Conservation (phyloP, 2,329 filamentous ascomycete genomes). For the Talaromyces piceae region DNA sequence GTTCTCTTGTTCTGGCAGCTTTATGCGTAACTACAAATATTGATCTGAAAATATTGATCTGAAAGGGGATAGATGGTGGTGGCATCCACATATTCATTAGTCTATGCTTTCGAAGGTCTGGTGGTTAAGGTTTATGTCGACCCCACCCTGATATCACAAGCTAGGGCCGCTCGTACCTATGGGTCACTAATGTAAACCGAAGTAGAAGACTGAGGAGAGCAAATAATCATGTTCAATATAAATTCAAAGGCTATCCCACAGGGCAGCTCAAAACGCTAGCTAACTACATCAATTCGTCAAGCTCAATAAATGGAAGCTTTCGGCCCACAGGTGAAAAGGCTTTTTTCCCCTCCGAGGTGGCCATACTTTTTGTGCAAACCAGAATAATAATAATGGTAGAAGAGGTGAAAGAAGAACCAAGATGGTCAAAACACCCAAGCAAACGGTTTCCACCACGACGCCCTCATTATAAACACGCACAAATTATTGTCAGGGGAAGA, state of each 20-base stretch:
- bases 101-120: too few species aligned
- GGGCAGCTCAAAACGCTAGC: neutral
- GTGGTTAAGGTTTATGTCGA: neutral
- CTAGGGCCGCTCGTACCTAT: neutral
- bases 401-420: neutral
- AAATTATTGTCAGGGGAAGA: neutral
- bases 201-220: too few species aligned
- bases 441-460: conserved; percentile 23
- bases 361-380: neutral
- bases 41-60: neutral
- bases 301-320: neutral
- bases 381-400: neutral
- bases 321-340: neutral
- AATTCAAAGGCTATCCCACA: neutral
- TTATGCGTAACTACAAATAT: too few species aligned
- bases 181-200: too few species aligned
- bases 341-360: neutral
- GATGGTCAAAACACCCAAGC: neutral
- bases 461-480: conserved; percentile 13
- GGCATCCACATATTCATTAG: too few species aligned
- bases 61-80: neutral
- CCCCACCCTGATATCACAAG: neutral
- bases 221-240: too few species aligned
- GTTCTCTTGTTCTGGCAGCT: too few species aligned
- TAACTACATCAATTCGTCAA: too few species aligned